Evolutionary conservation across 2,329 filamentous ascomycete species (phyloP).

Genomic region (Metarhizium robertsii): DNA sequence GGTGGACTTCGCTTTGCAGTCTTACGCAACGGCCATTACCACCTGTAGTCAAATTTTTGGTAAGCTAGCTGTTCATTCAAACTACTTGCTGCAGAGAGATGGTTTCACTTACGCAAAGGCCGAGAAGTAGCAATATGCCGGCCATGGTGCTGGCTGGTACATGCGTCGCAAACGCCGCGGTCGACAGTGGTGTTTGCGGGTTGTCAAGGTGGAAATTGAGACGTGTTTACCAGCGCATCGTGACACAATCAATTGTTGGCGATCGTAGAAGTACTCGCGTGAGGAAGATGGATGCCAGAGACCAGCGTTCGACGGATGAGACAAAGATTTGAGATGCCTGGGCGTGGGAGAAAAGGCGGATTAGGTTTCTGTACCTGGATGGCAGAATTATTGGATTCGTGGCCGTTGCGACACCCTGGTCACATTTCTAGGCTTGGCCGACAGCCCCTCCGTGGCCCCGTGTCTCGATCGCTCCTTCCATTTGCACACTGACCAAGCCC

Average conservation of each 20-base stretch:
- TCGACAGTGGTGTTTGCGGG: not conserved
- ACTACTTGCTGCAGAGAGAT: not conserved
- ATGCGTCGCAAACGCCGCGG: not conserved
- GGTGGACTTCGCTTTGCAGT: not conserved
- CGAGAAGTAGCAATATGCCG: conserved; percentile 29
- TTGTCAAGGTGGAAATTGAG: not conserved
- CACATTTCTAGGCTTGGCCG: not conserved
- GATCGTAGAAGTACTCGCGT: not conserved
- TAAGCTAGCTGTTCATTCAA: not conserved
- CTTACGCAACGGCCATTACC: conserved; percentile 50
- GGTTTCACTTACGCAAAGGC: conserved; percentile 27
- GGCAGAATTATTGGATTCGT: not conserved
- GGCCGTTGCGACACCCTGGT: not conserved
- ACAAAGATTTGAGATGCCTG: not conserved
- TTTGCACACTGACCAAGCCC: not conserved
- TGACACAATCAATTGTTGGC: not conserved
- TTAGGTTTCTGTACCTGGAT: not conserved
- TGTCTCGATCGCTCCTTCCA: not conserved
- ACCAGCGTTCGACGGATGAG: too few species aligned
- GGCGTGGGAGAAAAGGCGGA: not conserved
- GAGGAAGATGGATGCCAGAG: too few species aligned
- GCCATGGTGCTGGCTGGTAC: conserved; percentile 21
- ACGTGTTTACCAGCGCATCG: conserved; percentile 1
- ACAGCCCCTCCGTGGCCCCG: not conserved
- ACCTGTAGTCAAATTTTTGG: conserved; percentile 23